Base-by-base conservation (phyloP, 345 rosid species). In the Citrus hindsii region DNA sequence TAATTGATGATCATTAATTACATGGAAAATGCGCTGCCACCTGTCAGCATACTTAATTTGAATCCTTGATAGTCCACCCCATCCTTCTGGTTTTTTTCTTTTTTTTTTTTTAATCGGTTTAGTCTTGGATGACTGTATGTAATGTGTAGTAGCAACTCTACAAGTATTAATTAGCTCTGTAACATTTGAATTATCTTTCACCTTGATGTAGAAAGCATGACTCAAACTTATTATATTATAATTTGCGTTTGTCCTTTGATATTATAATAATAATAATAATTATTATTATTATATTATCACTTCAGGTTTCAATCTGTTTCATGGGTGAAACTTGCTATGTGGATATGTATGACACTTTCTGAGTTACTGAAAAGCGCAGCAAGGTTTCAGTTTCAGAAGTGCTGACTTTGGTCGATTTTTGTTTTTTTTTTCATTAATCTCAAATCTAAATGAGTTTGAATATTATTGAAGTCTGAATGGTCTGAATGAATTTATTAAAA, bases 171-270 rank as follows among this genome's bases (percentile, higher is more conserved):
- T 59, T 75, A 62, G 69, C 75, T 69, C 18, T 69, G 60, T 68
- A 16, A 68, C 76, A 32, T 46, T 61, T 60, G 71, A 69, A 75
- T 75, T 42, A 13, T 68, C 74, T 77, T n/a, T 51, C 12, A 24
- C 46, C 16, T 25, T 32, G 19, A 53, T 55, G 38, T 24, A 35
- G 73, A 53, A 12, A 67, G 10, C 35, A 21, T n/a, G 27, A 66
- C 67, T 46, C 3, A 2, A 19, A 42, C 28, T 25, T 60, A 63
- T n/a, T 14, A 21, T 14, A 16, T 51, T 35, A 19, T 7, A 46
- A 22, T 42, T 28, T 72, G 51, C 51, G 1, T 13, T 46, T 13
- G 51, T 13, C 51, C 18, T 12, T 3, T 12, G 16, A 42, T 42
- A 42, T 12, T 12, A 3, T 13, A 12, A 46, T 3, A 46, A 46